Evolutionary conservation across 768 basidiomycete genomes (phyloP).

Genomic region (Pulveroboletus ravenelii): DNA sequence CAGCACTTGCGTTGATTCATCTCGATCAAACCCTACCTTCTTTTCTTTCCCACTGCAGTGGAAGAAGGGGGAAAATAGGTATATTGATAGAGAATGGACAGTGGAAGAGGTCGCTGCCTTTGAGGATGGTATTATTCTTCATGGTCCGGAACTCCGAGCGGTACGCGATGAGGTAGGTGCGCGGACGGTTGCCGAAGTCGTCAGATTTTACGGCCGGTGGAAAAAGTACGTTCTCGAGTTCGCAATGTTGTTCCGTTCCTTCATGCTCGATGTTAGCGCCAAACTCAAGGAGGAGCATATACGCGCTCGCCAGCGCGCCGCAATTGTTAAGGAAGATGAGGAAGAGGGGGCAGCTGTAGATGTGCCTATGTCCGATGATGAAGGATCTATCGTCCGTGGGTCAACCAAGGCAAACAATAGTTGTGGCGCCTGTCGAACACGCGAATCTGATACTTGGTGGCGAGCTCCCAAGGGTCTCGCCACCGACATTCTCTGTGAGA

Average conservation of each 20-base stretch:
- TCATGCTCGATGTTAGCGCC: conserved; percentile 36
- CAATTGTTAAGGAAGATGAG: conserved; percentile 24
- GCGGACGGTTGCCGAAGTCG: conserved; percentile 69
- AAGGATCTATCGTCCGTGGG: conserved; percentile 65
- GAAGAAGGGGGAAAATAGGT: conserved; percentile 64
- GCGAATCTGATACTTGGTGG: conserved; percentile 83
- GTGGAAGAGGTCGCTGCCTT: conserved; percentile 67
- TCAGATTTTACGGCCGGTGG: conserved; percentile 83
- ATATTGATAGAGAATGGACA: conserved; percentile 68
- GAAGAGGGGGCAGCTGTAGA: conserved; percentile 29
- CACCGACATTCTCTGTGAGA: conserved; percentile 76
- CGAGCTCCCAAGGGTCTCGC: conserved; percentile 84
- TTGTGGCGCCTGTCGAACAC: conserved; percentile 83
- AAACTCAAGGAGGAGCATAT: conserved; percentile 68
- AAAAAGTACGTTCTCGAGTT: conserved; percentile 54
- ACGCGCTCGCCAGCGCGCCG: conserved; percentile 39
- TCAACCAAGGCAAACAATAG: conserved; percentile 49
- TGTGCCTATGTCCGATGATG: conserved; percentile 52
- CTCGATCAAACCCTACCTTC: conserved; percentile 8
- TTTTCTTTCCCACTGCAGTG: conserved; percentile 43
- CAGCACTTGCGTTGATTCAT: conserved; percentile 7
- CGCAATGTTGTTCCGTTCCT: conserved; percentile 5
- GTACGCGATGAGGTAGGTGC: conserved; percentile 71
- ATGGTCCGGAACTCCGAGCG: conserved; percentile 76
- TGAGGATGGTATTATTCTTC: conserved; percentile 66